A percentile compares a stretch with the other conserved stretches of the same genome.
Evolutionary conservation across 768 basidiomycete genomes (phyloP).

Genomic region (Lactarius pseudohatsudake): DNA sequence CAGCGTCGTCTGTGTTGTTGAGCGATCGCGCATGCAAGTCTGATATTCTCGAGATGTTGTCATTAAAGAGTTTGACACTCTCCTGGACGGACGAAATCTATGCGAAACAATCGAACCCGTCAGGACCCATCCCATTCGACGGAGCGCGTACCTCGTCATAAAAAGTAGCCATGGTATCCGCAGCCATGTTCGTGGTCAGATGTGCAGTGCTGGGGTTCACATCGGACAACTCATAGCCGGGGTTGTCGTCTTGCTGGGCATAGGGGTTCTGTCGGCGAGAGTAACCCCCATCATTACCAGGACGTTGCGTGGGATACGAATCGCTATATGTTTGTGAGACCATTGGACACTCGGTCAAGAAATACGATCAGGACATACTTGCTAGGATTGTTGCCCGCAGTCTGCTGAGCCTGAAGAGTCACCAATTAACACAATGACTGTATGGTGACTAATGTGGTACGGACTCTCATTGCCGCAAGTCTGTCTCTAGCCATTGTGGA

Average conservation of each 20-base stretch:
- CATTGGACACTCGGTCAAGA: slow-evolving; percentile 6
- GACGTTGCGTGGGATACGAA: slow-evolving; percentile 25
- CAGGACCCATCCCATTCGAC: neutral
- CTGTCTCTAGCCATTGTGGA: slow-evolving; percentile 82
- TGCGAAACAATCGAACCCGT: neutral
- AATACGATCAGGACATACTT: slow-evolving; percentile 41
- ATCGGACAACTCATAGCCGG: slow-evolving; percentile 68
- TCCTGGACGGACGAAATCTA: slow-evolving; percentile 54
- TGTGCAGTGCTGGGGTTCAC: slow-evolving; percentile 54
- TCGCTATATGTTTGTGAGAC: slow-evolving; percentile 7
- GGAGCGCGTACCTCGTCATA: slow-evolving; percentile 63
- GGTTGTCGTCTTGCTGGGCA: slow-evolving; percentile 59
- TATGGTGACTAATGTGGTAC: slow-evolving; percentile 31
- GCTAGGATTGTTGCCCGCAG: slow-evolving; percentile 47
- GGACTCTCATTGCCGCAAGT: slow-evolving; percentile 82
- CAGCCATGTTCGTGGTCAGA: slow-evolving; percentile 34
- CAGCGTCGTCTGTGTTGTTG: slow-evolving; percentile 49
- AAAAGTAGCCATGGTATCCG: slow-evolving; percentile 65
- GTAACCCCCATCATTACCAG: slow-evolving; percentile 26
- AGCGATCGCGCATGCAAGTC: slow-evolving; percentile 52
- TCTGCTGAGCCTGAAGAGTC: slow-evolving; percentile 62
- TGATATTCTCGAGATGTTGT: slow-evolving; percentile 46
- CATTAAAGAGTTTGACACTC: slow-evolving; percentile 43
- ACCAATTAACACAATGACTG: slow-evolving; percentile 9
- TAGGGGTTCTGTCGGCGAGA: slow-evolving; percentile 60